Percentiles rank a stretch among this genome's conserved stretches.
phyloP scores from a whole-genome alignment of 192 early-diverging fungal species.

The Coemansia sp. region DNA sequence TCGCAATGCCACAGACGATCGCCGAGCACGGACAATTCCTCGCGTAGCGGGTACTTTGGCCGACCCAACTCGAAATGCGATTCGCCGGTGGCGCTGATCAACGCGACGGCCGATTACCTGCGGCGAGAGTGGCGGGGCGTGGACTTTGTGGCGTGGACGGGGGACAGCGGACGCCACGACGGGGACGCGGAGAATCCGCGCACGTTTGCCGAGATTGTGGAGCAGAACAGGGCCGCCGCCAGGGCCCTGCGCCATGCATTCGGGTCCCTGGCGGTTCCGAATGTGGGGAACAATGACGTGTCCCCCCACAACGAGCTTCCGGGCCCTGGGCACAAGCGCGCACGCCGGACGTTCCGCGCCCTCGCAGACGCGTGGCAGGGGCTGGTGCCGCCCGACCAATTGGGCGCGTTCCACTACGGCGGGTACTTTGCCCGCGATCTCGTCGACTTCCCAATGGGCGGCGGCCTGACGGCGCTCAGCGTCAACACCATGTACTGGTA shows the following conservation, averaged over 20 bases:
- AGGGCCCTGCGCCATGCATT: constrained; percentile 53
- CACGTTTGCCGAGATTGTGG: constrained; percentile 58
- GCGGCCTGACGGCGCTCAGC: constrained; percentile 56
- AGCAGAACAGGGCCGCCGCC: constrained; percentile 55
- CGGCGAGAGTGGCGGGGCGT: constrained; percentile 36
- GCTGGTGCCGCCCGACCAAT: constrained; percentile 62
- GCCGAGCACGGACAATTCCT: neutral
- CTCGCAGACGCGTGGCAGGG: constrained; percentile 58
- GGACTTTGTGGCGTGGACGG: constrained; percentile 74
- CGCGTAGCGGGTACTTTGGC: constrained; percentile 53
- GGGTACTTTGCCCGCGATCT: constrained; percentile 67
- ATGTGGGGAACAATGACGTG: constrained; percentile 69
- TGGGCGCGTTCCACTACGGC: constrained; percentile 59
- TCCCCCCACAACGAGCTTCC: constrained; percentile 66
- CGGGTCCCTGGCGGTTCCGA: constrained; percentile 19
- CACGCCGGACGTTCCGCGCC: constrained; percentile 50
- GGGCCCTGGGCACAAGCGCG: constrained; percentile 42
- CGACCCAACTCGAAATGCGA: constrained; percentile 60
- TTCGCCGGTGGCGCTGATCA: constrained; percentile 54
- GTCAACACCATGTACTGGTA: constrained; percentile 76
- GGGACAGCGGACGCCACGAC: constrained; percentile 72
- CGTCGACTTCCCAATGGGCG: neutral
- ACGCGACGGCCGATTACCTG: constrained; percentile 59
- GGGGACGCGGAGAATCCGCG: constrained; percentile 62
- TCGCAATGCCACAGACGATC: constrained; percentile 57